These are phyloP conservation scores for Suhomyces atakaporum DNA, from an alignment of 1,139 yeast genomes.

Conservation along the genomic window DNA sequence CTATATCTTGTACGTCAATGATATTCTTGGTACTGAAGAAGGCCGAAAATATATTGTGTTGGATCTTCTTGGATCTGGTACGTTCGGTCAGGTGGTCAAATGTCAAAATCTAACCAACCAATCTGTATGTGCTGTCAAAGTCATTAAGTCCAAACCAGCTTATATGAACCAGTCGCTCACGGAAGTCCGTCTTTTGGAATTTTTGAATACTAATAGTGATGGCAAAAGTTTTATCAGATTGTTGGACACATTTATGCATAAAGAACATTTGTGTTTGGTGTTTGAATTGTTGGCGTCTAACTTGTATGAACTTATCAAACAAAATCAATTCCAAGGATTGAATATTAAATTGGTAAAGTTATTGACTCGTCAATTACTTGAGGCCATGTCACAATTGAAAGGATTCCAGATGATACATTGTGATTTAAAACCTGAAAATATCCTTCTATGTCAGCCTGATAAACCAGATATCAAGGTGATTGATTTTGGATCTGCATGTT, in stretches of 20 bases:
- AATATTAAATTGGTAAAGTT: constrained; percentile 77
- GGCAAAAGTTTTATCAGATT: constrained; percentile 75
- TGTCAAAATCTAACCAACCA: constrained; percentile 90
- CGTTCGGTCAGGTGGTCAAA: constrained; percentile 98
- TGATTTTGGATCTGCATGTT: constrained; percentile 97
- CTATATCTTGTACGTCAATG: constrained; percentile 91
- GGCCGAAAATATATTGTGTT: constrained; percentile 84
- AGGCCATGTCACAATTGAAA: constrained; percentile 76
- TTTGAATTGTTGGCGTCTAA: constrained; percentile 89
- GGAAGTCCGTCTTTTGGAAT: constrained; percentile 85
- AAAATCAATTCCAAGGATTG: constrained; percentile 91
- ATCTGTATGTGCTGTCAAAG: constrained; percentile 91
- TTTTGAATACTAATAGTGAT: constrained; percentile 71
- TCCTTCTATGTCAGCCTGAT: constrained; percentile 77
- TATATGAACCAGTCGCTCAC: constrained; percentile 89
- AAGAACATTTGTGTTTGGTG: constrained; percentile 88
- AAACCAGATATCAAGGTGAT: constrained; percentile 88
- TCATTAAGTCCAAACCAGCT: constrained; percentile 89
- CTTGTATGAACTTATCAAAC: constrained; percentile 85
- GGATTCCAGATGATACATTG: constrained; percentile 89
- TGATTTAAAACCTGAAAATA: constrained; percentile 95
- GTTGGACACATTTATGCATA: constrained; percentile 88
- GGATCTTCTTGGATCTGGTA: constrained; percentile 92
- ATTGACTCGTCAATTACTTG: constrained; percentile 78
- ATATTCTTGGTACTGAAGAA: constrained; percentile 85